Evolutionary conservation across 2,329 filamentous ascomycete species (phyloP).

Genomic region (Colletotrichum sp.): DNA sequence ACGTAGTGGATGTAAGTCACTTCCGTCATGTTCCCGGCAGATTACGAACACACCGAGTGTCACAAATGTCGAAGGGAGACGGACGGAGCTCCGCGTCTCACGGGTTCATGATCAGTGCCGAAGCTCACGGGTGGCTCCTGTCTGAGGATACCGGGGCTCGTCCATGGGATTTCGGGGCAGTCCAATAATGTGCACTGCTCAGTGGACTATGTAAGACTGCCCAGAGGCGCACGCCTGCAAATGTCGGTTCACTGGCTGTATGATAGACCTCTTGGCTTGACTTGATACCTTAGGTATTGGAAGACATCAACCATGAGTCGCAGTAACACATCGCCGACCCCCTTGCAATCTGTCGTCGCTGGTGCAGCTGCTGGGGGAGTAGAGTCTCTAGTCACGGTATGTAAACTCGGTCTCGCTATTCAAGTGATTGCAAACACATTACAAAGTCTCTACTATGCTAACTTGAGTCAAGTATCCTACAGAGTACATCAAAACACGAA

Average conservation of each 20-base stretch:
- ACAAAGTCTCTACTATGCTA: background rate
- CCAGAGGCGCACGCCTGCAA: background rate
- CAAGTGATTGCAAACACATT: background rate
- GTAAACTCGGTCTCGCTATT: background rate
- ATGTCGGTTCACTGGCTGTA: background rate
- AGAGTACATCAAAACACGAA: constrained; percentile 19
- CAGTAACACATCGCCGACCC: background rate
- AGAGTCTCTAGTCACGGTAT: background rate
- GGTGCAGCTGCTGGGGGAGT: background rate
- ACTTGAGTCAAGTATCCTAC: background rate
- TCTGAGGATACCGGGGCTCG: fast-evolving
- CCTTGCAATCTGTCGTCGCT: background rate
- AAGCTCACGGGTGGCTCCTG: background rate
- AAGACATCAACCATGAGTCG: background rate
- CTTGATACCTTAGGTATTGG: too few species aligned
- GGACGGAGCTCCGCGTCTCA: background rate
- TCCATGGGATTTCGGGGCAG: background rate
- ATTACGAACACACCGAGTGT: background rate
- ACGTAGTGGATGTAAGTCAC: background rate
- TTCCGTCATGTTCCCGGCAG: background rate
- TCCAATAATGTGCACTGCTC: background rate
- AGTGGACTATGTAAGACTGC: background rate
- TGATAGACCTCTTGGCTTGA: background rate
- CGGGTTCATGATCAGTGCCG: background rate
- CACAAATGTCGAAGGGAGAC: background rate